Evolutionary conservation across 176 grass and related monocot species (phyloP), one percentile per base, ranked within the genome.

Genomic region (Thalia dealbata): DNA sequence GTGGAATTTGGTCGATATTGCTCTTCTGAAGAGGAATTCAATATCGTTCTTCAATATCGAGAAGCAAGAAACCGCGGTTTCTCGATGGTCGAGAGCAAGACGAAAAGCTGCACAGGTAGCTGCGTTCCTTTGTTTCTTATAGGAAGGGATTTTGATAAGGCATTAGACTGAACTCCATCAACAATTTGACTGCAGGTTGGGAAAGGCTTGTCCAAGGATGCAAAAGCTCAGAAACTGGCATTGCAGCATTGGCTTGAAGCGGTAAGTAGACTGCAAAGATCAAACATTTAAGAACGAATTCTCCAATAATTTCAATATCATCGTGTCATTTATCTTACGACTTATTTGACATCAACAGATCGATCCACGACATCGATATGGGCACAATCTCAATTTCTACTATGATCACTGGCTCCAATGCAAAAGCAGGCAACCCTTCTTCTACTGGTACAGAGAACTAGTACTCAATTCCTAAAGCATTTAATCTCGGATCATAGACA

Each of bases 201-300:
- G 44, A 96, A 96, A 73, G 91, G 91, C 65, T 69, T 96, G 28
- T 91, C 81, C 16, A 96, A 88, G 76, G 88, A 96, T 83, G 88
- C 86, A 67, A 96, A 88, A 69, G 91, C 91, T 66, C 88, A 86
- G 73, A 86, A 96, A 79, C 83, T 96, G 5, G 91, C 91, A 50
- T 85, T 96, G 86, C 91, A 96, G 69, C 91, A 96, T 73, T 96
- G 91, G 91, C 83, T 96, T 14, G 91, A 96, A 80, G 91, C 91
- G 65, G 91, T 96, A 96, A 30, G 21, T 24, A 25, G 16, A 48
- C 11, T 9, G 45, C 45, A 44, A n/a, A 6, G 22, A 22, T 22
- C 23, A 9, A 24, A 3, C 23, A 58, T 58, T 58, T 4, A 38
- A 38, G 32, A 38, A 38, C 4, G 32, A 38, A 38, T 38, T 38